These are phyloP conservation scores for Sclerotinia glacialis DNA, from an alignment of 2,329 filamentous ascomycete species.

Conservation along the genomic window DNA sequence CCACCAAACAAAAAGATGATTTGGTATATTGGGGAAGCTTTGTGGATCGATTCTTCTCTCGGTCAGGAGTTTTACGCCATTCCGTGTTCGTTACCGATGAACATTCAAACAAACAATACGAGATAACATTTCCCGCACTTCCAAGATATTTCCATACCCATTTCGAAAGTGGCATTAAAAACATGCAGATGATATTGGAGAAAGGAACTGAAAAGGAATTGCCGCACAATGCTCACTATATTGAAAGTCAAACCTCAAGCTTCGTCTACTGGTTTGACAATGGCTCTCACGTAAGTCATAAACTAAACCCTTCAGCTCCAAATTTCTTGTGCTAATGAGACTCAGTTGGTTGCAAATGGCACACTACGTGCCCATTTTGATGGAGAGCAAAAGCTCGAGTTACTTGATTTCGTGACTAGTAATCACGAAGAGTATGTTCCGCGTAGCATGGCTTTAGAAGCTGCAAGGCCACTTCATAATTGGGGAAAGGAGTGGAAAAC, in stretches of 20 bases:
- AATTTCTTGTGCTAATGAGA: conserved; percentile 34
- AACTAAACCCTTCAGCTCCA: neutral
- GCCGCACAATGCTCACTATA: conserved; percentile 64
- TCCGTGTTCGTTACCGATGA: conserved; percentile 60
- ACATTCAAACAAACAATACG: conserved; percentile 71
- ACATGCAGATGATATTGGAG: conserved; percentile 82
- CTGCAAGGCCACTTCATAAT: conserved; percentile 58
- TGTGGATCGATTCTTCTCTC: conserved; percentile 77
- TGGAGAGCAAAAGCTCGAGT: conserved; percentile 72
- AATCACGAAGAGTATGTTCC: conserved; percentile 82
- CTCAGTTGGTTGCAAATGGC: conserved; percentile 72
- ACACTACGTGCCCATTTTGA: conserved; percentile 78
- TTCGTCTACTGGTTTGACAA: conserved; percentile 88
- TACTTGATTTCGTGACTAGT: conserved; percentile 76
- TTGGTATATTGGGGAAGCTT: conserved; percentile 76
- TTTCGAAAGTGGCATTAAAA: conserved; percentile 81
- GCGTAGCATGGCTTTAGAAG: conserved; percentile 60
- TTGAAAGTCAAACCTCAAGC: conserved; percentile 73
- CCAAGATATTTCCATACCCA: conserved; percentile 88
- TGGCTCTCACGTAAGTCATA: conserved; percentile 69
- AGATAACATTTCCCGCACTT: conserved; percentile 77
- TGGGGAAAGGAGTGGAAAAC: conserved; percentile 66
- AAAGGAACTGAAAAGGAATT: conserved; percentile 57
- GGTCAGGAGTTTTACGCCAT: conserved; percentile 72
- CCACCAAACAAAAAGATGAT: conserved; percentile 61